These are phyloP conservation scores for Thelonectria blattea DNA, from an alignment of 2,329 filamentous ascomycete genomes.

Conservation along the genomic window DNA sequence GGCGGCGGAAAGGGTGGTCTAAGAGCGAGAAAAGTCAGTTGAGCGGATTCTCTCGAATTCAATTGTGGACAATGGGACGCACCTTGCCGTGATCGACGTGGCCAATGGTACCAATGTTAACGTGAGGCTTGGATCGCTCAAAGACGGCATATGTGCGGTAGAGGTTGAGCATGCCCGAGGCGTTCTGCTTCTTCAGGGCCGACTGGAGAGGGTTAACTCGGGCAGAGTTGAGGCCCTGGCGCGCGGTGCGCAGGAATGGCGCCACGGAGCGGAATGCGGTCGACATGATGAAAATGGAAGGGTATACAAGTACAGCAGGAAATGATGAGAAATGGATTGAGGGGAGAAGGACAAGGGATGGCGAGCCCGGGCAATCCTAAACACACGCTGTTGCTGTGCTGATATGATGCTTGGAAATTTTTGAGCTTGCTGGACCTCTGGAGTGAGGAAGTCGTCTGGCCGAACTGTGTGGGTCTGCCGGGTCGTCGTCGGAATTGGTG, in stretches of 20 bases:
- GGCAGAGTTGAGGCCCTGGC: conserved; percentile 72
- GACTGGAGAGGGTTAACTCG: conserved; percentile 79
- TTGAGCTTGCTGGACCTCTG: conserved; percentile 39
- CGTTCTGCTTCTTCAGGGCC: conserved; percentile 67
- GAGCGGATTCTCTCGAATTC: conserved; percentile 12
- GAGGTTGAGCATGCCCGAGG: conserved; percentile 68
- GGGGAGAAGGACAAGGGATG: conserved; percentile 21
- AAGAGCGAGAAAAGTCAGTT: conserved; percentile 26
- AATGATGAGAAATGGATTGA: conserved; percentile 36
- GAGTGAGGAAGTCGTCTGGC: conserved; percentile 26
- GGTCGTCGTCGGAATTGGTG: conserved; percentile 18
- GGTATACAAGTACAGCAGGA: conserved; percentile 35
- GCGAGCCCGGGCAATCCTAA: conserved; percentile 28
- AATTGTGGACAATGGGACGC: conserved; percentile 30
- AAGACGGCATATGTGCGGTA: conserved; percentile 73
- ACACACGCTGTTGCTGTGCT: conserved; percentile 34
- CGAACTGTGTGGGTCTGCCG: conserved; percentile 27
- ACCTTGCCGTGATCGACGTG: conserved; percentile 99
- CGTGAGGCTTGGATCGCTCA: conserved; percentile 93
- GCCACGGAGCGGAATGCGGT: conserved; percentile 77
- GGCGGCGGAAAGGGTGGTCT: conserved; percentile 98
- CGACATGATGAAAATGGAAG: conserved; percentile 68
- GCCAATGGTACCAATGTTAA: conserved; percentile 99
- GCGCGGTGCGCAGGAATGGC: conserved; percentile 83
- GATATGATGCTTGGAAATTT: conserved; percentile 45